Evolutionary conservation across 1,139 yeast species (phyloP).

Genomic region (Yamadazyma atmosphaerica): DNA sequence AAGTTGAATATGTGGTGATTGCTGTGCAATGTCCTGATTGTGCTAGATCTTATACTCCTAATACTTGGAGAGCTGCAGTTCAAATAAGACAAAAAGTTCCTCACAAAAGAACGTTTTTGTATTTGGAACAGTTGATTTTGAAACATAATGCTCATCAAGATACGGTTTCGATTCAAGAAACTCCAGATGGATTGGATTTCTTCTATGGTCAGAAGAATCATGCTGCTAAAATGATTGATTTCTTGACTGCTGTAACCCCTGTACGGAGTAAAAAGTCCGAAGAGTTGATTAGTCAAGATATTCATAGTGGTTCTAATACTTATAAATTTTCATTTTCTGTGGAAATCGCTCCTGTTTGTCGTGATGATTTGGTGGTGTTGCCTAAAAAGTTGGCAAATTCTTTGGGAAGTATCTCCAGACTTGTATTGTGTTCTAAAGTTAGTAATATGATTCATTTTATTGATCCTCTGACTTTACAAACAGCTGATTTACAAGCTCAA

Average conservation of each 20-base stretch:
- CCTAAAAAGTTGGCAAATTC: conserved; percentile 84
- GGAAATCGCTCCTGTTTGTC: conserved; percentile 96
- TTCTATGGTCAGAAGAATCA: conserved; percentile 86
- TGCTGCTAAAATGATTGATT: conserved; percentile 92
- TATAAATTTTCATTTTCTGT: conserved; percentile 92
- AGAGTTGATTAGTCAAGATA: conserved; percentile 89
- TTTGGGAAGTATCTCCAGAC: conserved; percentile 78
- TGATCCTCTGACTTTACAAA: conserved; percentile 80
- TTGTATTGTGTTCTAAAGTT: conserved; percentile 83
- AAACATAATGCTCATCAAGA: conserved; percentile 94
- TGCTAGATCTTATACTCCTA: conserved; percentile 92
- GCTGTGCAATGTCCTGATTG: conserved; percentile 99
- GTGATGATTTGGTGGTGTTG: conserved; percentile 90
- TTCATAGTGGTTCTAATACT: conserved; percentile 83
- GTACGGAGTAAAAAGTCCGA: conserved; percentile 81
- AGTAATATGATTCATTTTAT: conserved; percentile 81
- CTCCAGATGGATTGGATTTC: conserved; percentile 93
- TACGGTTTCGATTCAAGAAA: conserved; percentile 89
- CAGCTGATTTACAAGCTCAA: conserved; percentile 73
- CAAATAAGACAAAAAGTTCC: conserved; percentile 97
- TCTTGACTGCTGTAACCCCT: conserved; percentile 86
- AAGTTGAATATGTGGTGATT: conserved; percentile 88
- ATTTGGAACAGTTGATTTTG: conserved; percentile 90
- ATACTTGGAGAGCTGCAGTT: conserved; percentile 97
- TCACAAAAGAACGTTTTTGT: conserved; percentile 93